Conservation (phyloP, 139 green algal species). For the Haematococcus sp. region DNA sequence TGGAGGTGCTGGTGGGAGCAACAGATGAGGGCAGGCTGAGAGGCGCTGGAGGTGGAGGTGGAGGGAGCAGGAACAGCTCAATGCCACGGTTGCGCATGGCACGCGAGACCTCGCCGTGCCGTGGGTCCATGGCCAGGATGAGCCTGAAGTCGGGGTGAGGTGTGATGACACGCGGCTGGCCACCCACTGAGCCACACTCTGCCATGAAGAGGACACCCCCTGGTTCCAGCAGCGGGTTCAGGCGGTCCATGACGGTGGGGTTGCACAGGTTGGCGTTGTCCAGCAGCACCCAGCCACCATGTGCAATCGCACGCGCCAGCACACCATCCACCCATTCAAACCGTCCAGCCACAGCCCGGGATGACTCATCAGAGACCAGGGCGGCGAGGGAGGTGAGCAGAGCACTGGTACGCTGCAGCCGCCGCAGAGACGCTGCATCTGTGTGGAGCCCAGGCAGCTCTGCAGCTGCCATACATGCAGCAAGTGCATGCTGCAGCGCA, state of each 20-base stretch:
- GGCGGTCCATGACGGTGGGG: conserved; percentile 92
- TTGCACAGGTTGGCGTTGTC: conserved; percentile 97
- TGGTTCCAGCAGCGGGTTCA: conserved; percentile 96
- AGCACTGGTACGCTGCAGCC: conserved; percentile 5
- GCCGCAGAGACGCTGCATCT: background rate
- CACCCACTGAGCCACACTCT: conserved; percentile 63
- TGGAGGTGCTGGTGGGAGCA: conserved; percentile 2
- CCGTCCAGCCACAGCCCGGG: conserved; percentile 51
- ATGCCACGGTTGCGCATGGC: conserved; percentile 98
- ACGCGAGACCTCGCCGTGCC: conserved; percentile 88
- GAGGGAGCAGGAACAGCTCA: conserved; percentile 84
- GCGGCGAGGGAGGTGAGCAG: conserved; percentile 26
- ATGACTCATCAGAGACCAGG: conserved; percentile 29
- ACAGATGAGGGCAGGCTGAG: background rate
- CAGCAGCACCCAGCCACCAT: conserved; percentile 92
- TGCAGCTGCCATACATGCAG: background rate
- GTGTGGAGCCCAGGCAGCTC: background rate
- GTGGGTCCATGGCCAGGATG: conserved; percentile 88
- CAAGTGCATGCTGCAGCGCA: background rate
- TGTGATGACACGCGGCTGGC: conserved; percentile 56
- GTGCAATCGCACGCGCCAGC: conserved; percentile 78
- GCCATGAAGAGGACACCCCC: conserved; percentile 83
- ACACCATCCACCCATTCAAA: conserved; percentile 98
- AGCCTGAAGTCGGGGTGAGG: conserved; percentile 93
- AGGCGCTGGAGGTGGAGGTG: conserved; percentile 1